Evolutionary conservation across 164 flowering plant genomes (phyloP), one percentile per base, ranked within the genome.

Genomic region (Malania oleifera): DNA sequence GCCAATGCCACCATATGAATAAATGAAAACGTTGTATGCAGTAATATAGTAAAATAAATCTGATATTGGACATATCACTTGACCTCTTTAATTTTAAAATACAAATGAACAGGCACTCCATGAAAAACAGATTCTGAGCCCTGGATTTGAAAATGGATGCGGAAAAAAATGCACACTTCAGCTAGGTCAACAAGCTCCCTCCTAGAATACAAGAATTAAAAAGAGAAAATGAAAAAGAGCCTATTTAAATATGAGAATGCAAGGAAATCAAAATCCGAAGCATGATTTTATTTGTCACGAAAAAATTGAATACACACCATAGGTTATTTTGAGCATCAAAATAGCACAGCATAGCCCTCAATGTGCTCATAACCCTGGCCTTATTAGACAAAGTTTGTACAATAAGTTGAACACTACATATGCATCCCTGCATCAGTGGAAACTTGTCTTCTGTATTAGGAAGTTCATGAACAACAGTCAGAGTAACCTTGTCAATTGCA

Each of bases 401-500:
- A 45, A 62, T 65, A 31, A 82, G 58, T 55, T 86, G 72, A 43
- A 59, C 52, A 67, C 59, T 56, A 56, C 60, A 68, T 19, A 90
- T 65, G 62, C 77, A 77, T 24, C 74, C 77, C 61, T 69, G 77
- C 66, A 93, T 77, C 27, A 93, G 91, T 19, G 95, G 95, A 48
- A 82, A 69, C 61, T 57, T 77, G 59, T 87, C 86, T 61, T 63
- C 73, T 58, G 78, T 62, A 65, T 74, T 82, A 47, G 80, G 56
- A 67, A 86, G 82, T 72, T 88, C 86, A 68, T 93, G 81, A 67
- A 80, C 76, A 61, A 93, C 69, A 27, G 88, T 87, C 60, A 93
- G 61, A 58, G 77, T 46, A 61, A 75, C 68, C 57, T 80, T 76
- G 2, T 78, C 83, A 64, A 86, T 44, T 18, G 54, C 57, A 58